A percentile compares a stretch with the other conserved stretches of the same genome.
Evolutionary conservation across 805 yeast genomes (phyloP).

Genomic region (Saccharomycopsis guyanensis): DNA sequence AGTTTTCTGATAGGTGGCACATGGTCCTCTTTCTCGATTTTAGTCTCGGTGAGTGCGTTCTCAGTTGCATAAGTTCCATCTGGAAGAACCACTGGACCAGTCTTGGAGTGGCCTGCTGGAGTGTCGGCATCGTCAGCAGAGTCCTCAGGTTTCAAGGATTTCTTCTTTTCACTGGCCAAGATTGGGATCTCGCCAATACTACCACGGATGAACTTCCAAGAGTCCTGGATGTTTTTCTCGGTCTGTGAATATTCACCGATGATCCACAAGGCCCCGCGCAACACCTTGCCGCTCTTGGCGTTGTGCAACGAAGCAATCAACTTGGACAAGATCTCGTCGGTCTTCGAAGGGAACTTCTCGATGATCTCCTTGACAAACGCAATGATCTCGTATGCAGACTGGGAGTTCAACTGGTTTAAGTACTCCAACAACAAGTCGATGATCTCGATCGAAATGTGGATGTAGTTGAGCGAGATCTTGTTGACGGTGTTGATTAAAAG

Average conservation of each 20-base stretch:
- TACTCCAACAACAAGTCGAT: conserved; percentile 83
- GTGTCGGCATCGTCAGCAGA: conserved; percentile 27
- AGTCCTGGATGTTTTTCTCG: conserved; percentile 62
- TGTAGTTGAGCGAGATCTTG: conserved; percentile 77
- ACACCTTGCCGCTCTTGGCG: conserved; percentile 74
- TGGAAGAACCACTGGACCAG: conserved; percentile 83
- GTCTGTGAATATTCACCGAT: conserved; percentile 84
- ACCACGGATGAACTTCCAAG: conserved; percentile 81
- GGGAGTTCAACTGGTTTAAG: conserved; percentile 73
- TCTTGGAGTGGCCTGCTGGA: conserved; percentile 22
- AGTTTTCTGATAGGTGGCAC: conserved; percentile 75
- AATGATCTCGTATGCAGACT: conserved; percentile 84
- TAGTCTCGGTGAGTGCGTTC: conserved; percentile 51
- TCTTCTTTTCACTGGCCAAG: conserved; percentile 58
- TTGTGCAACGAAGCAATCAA: conserved; percentile 54
- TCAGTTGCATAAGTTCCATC: conserved; percentile 99
- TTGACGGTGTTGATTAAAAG: conserved; percentile 82
- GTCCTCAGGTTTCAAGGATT: conserved; percentile 31
- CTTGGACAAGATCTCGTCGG: conserved; percentile 54
- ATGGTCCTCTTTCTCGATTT: conserved; percentile 32
- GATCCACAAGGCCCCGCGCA: conserved; percentile 92
- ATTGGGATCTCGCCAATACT: conserved; percentile 91
- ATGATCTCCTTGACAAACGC: conserved; percentile 91
- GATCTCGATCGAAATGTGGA: conserved; percentile 86
- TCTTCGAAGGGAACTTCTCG: conserved; percentile 79